Percentiles rank a stretch among this genome's conserved stretches.
phyloP scores from a whole-genome alignment of 2,329 filamentous ascomycete genomes.

The Ceratocystiopsis minuta region DNA sequence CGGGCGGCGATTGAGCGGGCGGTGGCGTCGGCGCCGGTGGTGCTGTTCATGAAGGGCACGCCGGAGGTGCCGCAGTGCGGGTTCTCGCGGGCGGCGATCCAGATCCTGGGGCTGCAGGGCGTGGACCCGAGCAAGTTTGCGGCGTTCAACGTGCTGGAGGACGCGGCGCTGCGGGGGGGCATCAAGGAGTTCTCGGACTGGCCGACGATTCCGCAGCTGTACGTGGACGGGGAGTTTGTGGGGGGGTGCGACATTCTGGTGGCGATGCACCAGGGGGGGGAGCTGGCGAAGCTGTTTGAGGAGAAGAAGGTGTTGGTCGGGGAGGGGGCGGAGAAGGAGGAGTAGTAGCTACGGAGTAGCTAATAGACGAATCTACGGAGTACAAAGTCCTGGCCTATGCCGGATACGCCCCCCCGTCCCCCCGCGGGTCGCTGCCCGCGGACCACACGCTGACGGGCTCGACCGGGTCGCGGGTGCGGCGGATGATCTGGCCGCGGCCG shows the following conservation, averaged over 20 bases:
- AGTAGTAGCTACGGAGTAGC: slow-evolving; percentile 11
- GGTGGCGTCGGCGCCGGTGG: slow-evolving; percentile 71
- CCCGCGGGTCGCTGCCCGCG: slow-evolving; percentile 73
- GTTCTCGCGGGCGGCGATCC: slow-evolving; percentile 86
- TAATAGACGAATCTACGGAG: too few species aligned
- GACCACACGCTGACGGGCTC: slow-evolving; percentile 64
- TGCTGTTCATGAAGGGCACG: slow-evolving; percentile 88
- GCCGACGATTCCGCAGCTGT: slow-evolving; percentile 96
- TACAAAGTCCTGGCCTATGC: slow-evolving; percentile 14
- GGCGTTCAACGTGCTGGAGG: slow-evolving; percentile 95
- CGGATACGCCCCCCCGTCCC: slow-evolving; percentile 56
- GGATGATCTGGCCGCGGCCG: slow-evolving; percentile 73
- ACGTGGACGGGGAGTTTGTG: slow-evolving; percentile 87
- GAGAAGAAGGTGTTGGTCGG: slow-evolving; percentile 70
- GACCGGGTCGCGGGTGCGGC: slow-evolving; percentile 49
- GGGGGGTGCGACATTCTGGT: slow-evolving; percentile 96
- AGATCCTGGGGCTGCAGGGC: slow-evolving; percentile 86
- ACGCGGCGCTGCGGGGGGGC: slow-evolving; percentile 67
- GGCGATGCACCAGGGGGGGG: slow-evolving; percentile 92
- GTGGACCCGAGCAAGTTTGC: slow-evolving; percentile 92
- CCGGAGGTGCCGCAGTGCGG: slow-evolving; percentile 67
- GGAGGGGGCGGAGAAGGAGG: slow-evolving; percentile 13
- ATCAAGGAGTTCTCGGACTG: slow-evolving; percentile 99
- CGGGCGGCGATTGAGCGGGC: slow-evolving; percentile 77
- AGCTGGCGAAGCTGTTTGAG: slow-evolving; percentile 77